A percentile compares a stretch with the other conserved stretches of the same genome.
These are phyloP conservation scores for Trichoderma aggressivum DNA, from an alignment of 2,329 filamentous ascomycete species.

Conservation along the genomic window DNA sequence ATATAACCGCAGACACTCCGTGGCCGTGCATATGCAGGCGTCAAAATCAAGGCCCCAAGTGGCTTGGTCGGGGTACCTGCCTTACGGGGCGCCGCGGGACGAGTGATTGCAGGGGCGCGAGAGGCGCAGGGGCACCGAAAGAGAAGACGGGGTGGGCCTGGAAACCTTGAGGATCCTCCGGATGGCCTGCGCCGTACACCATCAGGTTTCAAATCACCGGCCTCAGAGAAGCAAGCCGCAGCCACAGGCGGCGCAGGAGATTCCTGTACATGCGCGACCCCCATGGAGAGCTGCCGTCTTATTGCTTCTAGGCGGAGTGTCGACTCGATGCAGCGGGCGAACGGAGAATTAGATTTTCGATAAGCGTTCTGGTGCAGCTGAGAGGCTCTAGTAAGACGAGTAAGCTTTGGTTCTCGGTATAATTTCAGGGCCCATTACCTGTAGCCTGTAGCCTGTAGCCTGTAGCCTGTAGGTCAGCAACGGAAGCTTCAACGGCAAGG, in stretches of 20 bases:
- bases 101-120: slow-evolving; percentile 4
- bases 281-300: neutral
- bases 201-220: neutral
- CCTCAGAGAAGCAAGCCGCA: neutral
- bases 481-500: neutral
- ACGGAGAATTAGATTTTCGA: slow-evolving; percentile 4
- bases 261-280: neutral
- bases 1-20: slow-evolving; percentile 17
- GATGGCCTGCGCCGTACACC: slow-evolving; percentile 10
- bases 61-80: slow-evolving; percentile 18
- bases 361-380: neutral
- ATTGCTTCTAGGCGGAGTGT: neutral
- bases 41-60: slow-evolving; percentile 7
- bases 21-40: slow-evolving; percentile 8
- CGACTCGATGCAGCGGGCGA: slow-evolving; percentile 3
- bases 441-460: neutral
- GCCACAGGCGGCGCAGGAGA: slow-evolving; percentile 8
- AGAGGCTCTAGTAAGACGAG: neutral
- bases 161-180: slow-evolving; percentile 1
- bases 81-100: slow-evolving; percentile 19
- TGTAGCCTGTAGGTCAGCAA: neutral
- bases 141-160: neutral
- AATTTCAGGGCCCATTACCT: neutral
- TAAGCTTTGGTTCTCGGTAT: neutral
- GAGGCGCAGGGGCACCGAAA: slow-evolving; percentile 8